These are phyloP conservation scores for Quercus dentata DNA, from an alignment of 306 rosid genomes.

Conservation along the genomic window DNA sequence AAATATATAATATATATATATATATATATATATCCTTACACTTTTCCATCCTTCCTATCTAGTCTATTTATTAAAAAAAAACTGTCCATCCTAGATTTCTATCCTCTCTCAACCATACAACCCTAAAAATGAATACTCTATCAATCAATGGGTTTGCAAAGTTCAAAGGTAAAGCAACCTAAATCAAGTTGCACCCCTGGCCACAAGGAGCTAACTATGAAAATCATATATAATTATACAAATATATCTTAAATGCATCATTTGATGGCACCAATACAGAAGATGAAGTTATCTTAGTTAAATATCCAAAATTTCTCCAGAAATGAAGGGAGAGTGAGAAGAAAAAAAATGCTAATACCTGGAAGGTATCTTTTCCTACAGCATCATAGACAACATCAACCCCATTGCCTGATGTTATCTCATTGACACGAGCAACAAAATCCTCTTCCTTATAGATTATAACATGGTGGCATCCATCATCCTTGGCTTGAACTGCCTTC, in stretches of 20 bases:
- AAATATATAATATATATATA: too few species aligned
- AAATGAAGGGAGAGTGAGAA: neutral
- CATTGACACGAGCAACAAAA: slow-evolving; percentile 73
- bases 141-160: too few species aligned
- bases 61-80: too few species aligned
- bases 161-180: too few species aligned
- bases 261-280: neutral
- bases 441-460: slow-evolving; percentile 69
- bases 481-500: slow-evolving; percentile 90
- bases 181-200: neutral
- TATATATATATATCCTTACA: too few species aligned
- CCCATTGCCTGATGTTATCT: slow-evolving; percentile 77
- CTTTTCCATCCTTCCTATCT: too few species aligned
- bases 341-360: slow-evolving; percentile 41
- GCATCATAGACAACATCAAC: slow-evolving; percentile 93
- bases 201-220: neutral
- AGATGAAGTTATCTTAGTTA: neutral
- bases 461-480: slow-evolving; percentile 87
- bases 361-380: slow-evolving; percentile 88
- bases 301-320: neutral
- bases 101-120: too few species aligned
- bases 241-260: neutral
- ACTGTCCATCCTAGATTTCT: too few species aligned
- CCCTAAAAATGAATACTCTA: too few species aligned
- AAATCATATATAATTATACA: neutral